Base-by-base conservation (phyloP, 371 early-diverging fungal genomes). In the Fennellomyces sp. region DNA sequence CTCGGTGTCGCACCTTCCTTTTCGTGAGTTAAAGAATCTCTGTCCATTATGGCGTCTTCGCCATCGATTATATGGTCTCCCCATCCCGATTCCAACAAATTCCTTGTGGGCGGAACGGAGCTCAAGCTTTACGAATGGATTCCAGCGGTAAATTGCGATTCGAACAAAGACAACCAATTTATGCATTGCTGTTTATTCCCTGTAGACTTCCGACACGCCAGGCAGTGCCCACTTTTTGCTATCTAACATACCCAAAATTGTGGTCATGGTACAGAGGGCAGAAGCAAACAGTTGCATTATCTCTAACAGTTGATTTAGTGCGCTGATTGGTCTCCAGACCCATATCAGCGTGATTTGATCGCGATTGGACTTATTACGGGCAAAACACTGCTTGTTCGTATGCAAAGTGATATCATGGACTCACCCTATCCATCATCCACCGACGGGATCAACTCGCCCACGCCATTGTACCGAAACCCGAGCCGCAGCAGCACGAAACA, bases 271-370 rank as follows among this genome's bases (percentile, higher is more conserved):
- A n/a, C 5, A 25, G 31, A 39, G 41, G 5, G n/a, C 5, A 15
- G 23, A 27, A 11, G 17, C 28, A 38, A 0, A 26, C 6, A 29
- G 52, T 13, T 12, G 41, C 6, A 26, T 13, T 17, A 48, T 4
- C 12, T 19, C 13, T 26, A n/a, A 5, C 3, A 48, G 13, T 21
- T 15, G 17, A 62, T 33, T 38, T 60, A 91, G 90, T 89, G 88
- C 70, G 87, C 90, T 41, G 88, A 87, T 45, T 92, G 92, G 92
- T 90, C 87, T 23, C 87, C 88, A 5, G 87, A 88, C 73, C 77
- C 87, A 12, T 76, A 76, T 45, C 80, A 74, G 60, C 73, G 76
- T 35, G 88, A 90, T 63, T 61, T 89, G 27, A 77, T 91, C 7
- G 92, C 91, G 2, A 85, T 89, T 10, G 92, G 92, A 21, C 65